Conservation (phyloP, 1,139 yeast species). For the Diutina pseudorugosa region DNA sequence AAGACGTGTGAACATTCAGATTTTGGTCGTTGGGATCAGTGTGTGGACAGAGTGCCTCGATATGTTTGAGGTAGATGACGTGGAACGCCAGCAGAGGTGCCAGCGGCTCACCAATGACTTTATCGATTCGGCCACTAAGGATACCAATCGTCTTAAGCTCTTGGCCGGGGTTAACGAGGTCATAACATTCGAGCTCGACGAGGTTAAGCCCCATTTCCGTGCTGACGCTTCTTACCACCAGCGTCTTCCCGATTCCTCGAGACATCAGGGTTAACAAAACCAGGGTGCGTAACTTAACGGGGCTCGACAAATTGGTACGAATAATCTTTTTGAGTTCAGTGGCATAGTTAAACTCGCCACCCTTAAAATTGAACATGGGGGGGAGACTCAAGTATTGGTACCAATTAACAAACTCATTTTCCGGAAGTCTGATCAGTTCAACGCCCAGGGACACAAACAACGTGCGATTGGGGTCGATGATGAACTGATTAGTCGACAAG, state of each 20-base stretch:
- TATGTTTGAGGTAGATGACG: slow-evolving; percentile 51
- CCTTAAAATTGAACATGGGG: slow-evolving; percentile 22
- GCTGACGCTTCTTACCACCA: slow-evolving; percentile 44
- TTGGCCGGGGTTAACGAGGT: slow-evolving; percentile 50
- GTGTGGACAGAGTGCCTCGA: slow-evolving; percentile 62
- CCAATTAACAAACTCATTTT: slow-evolving; percentile 31
- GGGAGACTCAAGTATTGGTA: slow-evolving; percentile 25
- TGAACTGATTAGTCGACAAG: slow-evolving; percentile 29
- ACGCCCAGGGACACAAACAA: slow-evolving; percentile 59
- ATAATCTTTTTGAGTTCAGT: slow-evolving; percentile 39
- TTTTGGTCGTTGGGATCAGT: slow-evolving; percentile 54
- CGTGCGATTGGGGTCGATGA: slow-evolving; percentile 54
- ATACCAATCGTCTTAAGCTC: slow-evolving; percentile 74
- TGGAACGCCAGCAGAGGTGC: slow-evolving; percentile 10
- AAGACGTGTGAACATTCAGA: slow-evolving; percentile 38
- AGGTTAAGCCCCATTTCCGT: slow-evolving; percentile 55
- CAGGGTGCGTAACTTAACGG: slow-evolving; percentile 40
- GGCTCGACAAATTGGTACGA: slow-evolving; percentile 6
- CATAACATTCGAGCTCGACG: slow-evolving; percentile 59
- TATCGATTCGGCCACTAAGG: slow-evolving; percentile 65
- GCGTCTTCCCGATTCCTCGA: slow-evolving; percentile 71
- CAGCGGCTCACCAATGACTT: slow-evolving; percentile 12
- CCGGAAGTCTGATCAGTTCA: slow-evolving; percentile 28
- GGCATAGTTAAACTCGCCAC: slow-evolving; percentile 35
- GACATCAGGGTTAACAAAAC: slow-evolving; percentile 57